These are phyloP conservation scores for Rhododendron kiyosumense DNA, from an alignment of 148 eudicot genomes.

Conservation along the genomic window DNA sequence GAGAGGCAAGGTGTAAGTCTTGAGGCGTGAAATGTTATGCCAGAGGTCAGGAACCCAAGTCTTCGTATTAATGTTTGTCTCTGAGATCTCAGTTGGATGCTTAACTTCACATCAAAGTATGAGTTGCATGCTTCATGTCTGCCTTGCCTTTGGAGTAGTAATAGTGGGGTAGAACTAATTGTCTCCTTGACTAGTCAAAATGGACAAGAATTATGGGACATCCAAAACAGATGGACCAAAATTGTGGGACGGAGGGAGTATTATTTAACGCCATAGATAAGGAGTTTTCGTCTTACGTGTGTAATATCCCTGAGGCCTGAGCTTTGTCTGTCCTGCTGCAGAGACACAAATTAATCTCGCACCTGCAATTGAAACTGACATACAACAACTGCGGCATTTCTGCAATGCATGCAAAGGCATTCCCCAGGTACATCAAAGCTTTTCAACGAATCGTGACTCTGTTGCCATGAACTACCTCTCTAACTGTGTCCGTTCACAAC, in stretches of 20 bases:
- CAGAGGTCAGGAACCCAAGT: too few relatives aligned
- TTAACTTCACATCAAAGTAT: neutral
- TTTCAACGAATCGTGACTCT: neutral
- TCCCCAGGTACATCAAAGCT: constrained; percentile 64
- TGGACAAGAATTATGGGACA: too few relatives aligned
- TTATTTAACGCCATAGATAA: neutral
- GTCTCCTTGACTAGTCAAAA: too few relatives aligned
- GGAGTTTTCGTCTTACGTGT: neutral
- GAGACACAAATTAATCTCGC: constrained; percentile 71
- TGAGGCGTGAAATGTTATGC: constrained; percentile 23
- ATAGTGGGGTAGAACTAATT: neutral
- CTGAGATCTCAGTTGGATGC: neutral
- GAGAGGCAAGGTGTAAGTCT: constrained; percentile 43
- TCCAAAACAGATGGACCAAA: neutral
- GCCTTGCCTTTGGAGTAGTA: neutral
- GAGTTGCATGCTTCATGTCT: neutral
- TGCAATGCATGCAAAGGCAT: constrained; percentile 95
- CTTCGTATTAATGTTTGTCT: too few relatives aligned
- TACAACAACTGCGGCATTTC: constrained; percentile 61
- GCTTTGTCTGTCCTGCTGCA: constrained; percentile 22
- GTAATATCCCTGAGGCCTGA: neutral
- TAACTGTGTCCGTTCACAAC: neutral
- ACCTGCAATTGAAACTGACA: constrained; percentile 45
- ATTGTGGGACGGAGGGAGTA: neutral
- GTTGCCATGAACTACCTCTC: neutral